These are phyloP conservation scores for Crassisporium funariophilum DNA, from an alignment of 768 basidiomycete species.

Conservation along the genomic window DNA sequence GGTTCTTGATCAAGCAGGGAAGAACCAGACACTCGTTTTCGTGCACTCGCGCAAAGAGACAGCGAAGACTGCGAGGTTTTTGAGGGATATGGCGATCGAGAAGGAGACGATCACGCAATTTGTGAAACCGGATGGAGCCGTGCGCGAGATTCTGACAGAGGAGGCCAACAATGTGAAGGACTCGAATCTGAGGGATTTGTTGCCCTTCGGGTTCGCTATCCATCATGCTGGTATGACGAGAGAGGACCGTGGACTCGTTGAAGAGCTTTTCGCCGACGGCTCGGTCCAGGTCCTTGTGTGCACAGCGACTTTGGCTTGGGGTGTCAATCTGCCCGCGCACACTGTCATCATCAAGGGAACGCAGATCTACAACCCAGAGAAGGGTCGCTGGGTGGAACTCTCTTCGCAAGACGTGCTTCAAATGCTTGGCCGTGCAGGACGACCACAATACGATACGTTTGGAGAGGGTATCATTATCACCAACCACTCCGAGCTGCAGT, in stretches of 20 bases:
- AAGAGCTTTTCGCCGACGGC: conserved; percentile 92
- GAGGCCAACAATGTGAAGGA: conserved; percentile 87
- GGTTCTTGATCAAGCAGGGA: conserved; percentile 85
- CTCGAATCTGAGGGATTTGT: conserved; percentile 77
- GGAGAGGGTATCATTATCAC: conserved; percentile 99
- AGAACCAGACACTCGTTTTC: conserved; percentile 94
- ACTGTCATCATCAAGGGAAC: conserved; percentile 99
- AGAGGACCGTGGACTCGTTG: conserved; percentile 88
- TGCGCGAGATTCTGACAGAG: conserved; percentile 84
- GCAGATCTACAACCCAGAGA: conserved; percentile 98
- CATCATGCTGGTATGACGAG: conserved; percentile 97
- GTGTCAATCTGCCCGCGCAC: conserved; percentile 97
- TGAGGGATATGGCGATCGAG: conserved; percentile 94
- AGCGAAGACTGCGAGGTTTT: conserved; percentile 92
- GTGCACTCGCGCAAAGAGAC: conserved; percentile 99
- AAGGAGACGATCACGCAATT: conserved; percentile 97
- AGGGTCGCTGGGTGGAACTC: conserved; percentile 96
- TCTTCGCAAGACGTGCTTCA: conserved; percentile 96
- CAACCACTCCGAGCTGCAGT: conserved; percentile 95
- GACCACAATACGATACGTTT: conserved; percentile 95
- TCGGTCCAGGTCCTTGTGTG: conserved; percentile 93
- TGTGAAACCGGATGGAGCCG: conserved; percentile 90
- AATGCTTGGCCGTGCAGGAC: conserved; percentile 97
- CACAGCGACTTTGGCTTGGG: conserved; percentile 98
- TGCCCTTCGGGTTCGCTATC: conserved; percentile 97